Evolutionary conservation across 2,329 filamentous ascomycete species (phyloP).

Genomic region (Parafenestella ontariensis): DNA sequence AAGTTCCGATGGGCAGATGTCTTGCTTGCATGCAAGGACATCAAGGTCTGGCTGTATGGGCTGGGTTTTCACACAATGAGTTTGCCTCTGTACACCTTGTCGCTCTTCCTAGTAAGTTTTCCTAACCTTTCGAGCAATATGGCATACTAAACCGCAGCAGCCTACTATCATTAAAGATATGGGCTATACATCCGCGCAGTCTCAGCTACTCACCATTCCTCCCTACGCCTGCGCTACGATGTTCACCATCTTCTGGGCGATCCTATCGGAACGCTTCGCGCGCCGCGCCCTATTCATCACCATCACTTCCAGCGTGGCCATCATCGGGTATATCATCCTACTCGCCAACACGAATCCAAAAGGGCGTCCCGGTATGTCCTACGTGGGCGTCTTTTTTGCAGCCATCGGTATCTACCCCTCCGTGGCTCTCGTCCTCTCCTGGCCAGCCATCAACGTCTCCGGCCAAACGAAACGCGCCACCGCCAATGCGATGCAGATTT

Average conservation of each 20-base stretch:
- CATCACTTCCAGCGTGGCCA: slow-evolving; percentile 37
- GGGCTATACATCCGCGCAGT: slow-evolving; percentile 51
- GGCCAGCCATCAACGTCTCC: slow-evolving; percentile 62
- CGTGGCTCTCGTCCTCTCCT: slow-evolving; percentile 52
- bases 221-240: slow-evolving; percentile 51
- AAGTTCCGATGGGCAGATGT: slow-evolving; percentile 73
- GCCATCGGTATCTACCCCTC: slow-evolving; percentile 50
- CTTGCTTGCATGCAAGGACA: slow-evolving; percentile 61
- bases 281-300: slow-evolving; percentile 48
- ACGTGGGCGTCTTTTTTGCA: slow-evolving; percentile 48
- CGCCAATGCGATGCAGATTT: slow-evolving; percentile 58
- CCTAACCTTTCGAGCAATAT: slow-evolving; percentile 32
- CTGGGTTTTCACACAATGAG: slow-evolving; percentile 76
- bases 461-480: slow-evolving; percentile 62
- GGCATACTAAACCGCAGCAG: slow-evolving; percentile 45
- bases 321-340: slow-evolving; percentile 50
- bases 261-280: slow-evolving; percentile 40
- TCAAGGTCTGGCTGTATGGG: slow-evolving; percentile 65
- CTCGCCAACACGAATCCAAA: slow-evolving; percentile 42
- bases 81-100: slow-evolving; percentile 54
- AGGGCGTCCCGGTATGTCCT: slow-evolving; percentile 45
- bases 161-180: slow-evolving; percentile 60
- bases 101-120: slow-evolving; percentile 47
- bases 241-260: slow-evolving; percentile 46
- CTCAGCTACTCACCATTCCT: slow-evolving; percentile 57